Base-by-base conservation (phyloP, 129 eudicot species). In the Artemisia tridentata region DNA sequence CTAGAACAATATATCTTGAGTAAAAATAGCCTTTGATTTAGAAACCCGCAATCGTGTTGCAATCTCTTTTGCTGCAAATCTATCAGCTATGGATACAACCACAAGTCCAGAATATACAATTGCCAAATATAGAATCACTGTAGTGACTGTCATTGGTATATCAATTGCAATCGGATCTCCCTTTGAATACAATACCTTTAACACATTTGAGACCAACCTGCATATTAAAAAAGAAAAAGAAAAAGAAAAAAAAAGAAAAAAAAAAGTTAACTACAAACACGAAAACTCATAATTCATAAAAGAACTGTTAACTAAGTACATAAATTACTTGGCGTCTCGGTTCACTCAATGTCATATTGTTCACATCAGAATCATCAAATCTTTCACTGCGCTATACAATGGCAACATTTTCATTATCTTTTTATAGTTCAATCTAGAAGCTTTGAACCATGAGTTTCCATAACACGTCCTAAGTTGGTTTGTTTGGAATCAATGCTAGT, bases 61-160 rank as follows among this genome's bases (percentile, higher is more conserved):
- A 71, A 93, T 90, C 75, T 93, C 99, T 82, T 85, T 84, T 54
- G 99, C 66, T 5, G 96, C 93, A 75, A 95, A 90, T 80, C 96
- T 90, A 66, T 95, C 97, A 72, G 96, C 99, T 74, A 95, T 84
- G 7, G 97, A 79, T 13, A 90, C 99, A 69, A 88, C 97, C 55
- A 87, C 88, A 68, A 81, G 51, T 68, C 99, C 99, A 34, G 89
- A 75, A 68, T 83, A 91, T 57, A 93, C 65, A 31, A 87, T 82
- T 3, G 97, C 96, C 75, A 93, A 80, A 81, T 93, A 93, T 78
- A 93, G 74, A 72, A 90, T 81, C 66, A 90, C 98, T 23, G 99
- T 96, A 80, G 62, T 87, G 61, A 77, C 87, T 8, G 99, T 90
- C 99, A 93, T 93, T 51, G 92, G 96, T 97, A 93, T 93, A 77